These are phyloP conservation scores for Fusarium nygamai DNA, from an alignment of 2,329 filamentous ascomycete genomes.

Conservation along the genomic window DNA sequence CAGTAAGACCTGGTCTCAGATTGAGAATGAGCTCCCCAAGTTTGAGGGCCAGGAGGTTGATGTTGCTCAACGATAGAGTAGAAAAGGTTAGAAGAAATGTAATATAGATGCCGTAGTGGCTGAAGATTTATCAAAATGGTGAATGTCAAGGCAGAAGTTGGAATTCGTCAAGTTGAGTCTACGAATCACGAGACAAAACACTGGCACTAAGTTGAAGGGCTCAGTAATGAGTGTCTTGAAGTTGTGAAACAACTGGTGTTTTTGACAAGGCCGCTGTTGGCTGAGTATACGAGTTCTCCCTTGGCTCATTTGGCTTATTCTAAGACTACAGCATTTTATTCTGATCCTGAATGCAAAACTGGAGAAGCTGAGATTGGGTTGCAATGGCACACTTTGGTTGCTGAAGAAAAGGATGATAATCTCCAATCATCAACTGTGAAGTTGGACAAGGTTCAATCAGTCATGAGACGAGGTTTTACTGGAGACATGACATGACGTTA, in stretches of 20 bases:
- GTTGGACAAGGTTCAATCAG: background rate
- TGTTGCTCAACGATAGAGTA: constrained; percentile 48
- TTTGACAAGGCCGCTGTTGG: background rate
- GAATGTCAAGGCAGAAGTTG: constrained; percentile 13
- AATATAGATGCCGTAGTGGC: constrained; percentile 32
- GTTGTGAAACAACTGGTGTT: background rate
- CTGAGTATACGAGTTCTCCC: background rate
- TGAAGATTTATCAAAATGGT: background rate
- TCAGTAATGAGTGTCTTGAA: constrained; percentile 12
- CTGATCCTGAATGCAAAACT: background rate
- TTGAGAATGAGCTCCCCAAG: constrained; percentile 80
- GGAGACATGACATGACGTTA: background rate
- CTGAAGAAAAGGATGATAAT: constrained; percentile 9
- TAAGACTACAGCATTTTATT: background rate
- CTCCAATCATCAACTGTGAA: constrained; percentile 5
- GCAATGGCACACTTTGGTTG: constrained; percentile 15
- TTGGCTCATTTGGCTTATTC: background rate
- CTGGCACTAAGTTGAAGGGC: background rate
- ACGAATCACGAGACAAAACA: constrained; percentile 12
- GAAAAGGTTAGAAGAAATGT: constrained; percentile 25
- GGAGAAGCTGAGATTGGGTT: constrained; percentile 28
- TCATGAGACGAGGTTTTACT: constrained; percentile 4
- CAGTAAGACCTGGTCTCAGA: constrained; percentile 70
- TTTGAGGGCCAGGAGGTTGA: constrained; percentile 82
- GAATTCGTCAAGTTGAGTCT: constrained; percentile 20